Evolutionary conservation across 2,329 filamentous ascomycete genomes (phyloP), one percentile per base, ranked within the genome.

Genomic region (Calonectria montana): DNA sequence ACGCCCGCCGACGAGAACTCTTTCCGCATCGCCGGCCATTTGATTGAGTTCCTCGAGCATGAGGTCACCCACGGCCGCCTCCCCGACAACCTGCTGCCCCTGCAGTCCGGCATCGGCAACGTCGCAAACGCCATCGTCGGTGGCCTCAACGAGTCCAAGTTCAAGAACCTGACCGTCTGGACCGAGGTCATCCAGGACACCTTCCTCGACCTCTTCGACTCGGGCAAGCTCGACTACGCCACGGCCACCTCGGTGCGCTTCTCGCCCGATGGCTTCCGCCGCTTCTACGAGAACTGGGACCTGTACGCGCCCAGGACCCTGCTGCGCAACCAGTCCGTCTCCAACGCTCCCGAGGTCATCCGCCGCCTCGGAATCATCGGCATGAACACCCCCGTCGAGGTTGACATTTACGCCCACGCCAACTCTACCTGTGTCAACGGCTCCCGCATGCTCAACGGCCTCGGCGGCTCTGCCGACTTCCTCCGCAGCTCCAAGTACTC

Each of bases 351-450:
- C 71, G 95, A 97, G 85, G 95, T 97, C 85, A 97, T 97, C 86
- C 91, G 94, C 67, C 91, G 95, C 29, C 88, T 97, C 1, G 95
- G 95, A 73, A 92, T 95, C 76, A 97, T 98, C 78, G 95, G 94
- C 82, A 97, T 97, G 95, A 97, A 97, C 89, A 97, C 95, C 0
- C 95, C 95, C 25, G 94, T 97, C 57, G 95, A 97, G 85, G 95
- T 97, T 18, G 95, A 97, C 85, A 97, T 97, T 80, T 97, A 97
- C 85, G 95, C 95, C 2, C 95, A 97, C 85, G 95, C 95, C 78
- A 98, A 97, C 90, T 93, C 90, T 73, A 97, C 95, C 67, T 96
- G 94, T 81, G 95, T 97, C 25, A 95, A 97, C 91, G 95, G 95
- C 75, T 93, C 90, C 73, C 92, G 95, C 69, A 97, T 96, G 94